Base-by-base conservation (phyloP, 768 basidiomycete species). In the Termitomyces eurrhizus region DNA sequence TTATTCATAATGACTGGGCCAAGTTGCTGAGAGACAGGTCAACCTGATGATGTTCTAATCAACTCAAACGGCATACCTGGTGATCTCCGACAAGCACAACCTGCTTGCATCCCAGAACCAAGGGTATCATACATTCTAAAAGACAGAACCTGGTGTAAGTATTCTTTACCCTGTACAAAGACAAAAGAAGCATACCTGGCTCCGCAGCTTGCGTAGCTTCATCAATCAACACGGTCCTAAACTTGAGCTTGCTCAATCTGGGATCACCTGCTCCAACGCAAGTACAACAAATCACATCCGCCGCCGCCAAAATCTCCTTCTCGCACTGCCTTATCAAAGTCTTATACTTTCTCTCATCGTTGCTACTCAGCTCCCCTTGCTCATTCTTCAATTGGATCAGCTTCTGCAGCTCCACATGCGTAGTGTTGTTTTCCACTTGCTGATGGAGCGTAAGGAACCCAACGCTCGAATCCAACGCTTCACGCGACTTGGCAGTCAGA, bases 1-100 rank as follows among this genome's bases (percentile, higher is more conserved):
- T 99, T 99, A 84, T 98, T 99, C 97, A 99, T 98, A 72, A 99
- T 98, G 68, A 98, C 97, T 7, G 97, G 97, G 1, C 97, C 97
- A 53, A 98, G 88, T 82, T 98, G 97, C 79, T 91, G 36, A n/a
- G 58, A n/a, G 71, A 37, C 56, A 4, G 42, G 58, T 61, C 33
- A 63, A 49, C 21, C 4, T 33, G 2, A 58, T n/a, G 6, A 39
- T 3, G 50, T 7, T 8, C 18, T 36, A 26, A 21, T 14, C n/a
- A 39, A 13, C 29, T 16, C 21, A 14, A 32, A 41, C 48, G 41
- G 68, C 63, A 26, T 67, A 78, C 79, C 72, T 81, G 93, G 73
- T 97, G 92, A 76, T 98, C 96, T 56, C 97, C 97, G 57, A 99
- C 97, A 44, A 99, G 85, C 32, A 99, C 97, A 58, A 94, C 94